A percentile compares a stretch with the other conserved stretches of the same genome.
These are phyloP conservation scores for Colletotrichum spinosum DNA, from an alignment of 2,329 filamentous ascomycete species.

Conservation along the genomic window DNA sequence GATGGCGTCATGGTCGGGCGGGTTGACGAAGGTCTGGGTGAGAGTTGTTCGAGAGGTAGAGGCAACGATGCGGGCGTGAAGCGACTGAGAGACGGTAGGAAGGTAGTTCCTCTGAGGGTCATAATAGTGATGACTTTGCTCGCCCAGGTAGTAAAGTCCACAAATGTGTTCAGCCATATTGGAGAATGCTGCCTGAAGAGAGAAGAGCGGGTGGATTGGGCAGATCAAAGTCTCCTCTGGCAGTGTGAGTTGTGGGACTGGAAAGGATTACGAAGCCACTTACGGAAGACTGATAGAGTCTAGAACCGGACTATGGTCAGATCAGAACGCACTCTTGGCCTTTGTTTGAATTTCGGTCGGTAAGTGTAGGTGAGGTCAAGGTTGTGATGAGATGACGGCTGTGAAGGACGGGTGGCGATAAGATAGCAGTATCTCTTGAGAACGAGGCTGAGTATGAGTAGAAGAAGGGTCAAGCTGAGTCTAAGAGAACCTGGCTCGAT, in stretches of 20 bases:
- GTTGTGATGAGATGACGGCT: not conserved
- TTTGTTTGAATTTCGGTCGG: too few species aligned
- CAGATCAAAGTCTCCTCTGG: not conserved
- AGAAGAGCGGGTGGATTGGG: not conserved
- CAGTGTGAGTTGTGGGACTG: too few species aligned
- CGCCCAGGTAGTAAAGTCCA: conserved; percentile 49
- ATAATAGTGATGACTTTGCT: not conserved
- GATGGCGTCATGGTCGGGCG: conserved; percentile 46
- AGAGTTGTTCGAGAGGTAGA: conserved; percentile 61
- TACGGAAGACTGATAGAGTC: too few species aligned
- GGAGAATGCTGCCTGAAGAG: not conserved
- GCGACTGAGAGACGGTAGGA: conserved; percentile 67
- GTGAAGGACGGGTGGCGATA: not conserved
- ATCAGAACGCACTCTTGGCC: too few species aligned
- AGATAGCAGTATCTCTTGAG: not conserved
- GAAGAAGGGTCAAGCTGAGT: too few species aligned
- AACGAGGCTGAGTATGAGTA: too few species aligned
- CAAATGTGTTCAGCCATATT: conserved; percentile 41
- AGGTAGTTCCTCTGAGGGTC: conserved; percentile 55
- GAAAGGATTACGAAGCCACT: too few species aligned
- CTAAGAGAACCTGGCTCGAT: too few species aligned
- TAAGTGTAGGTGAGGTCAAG: not conserved
- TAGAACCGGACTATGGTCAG: too few species aligned
- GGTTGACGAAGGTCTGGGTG: conserved; percentile 72
- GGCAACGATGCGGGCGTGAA: conserved; percentile 71